A percentile compares a stretch with the other conserved stretches of the same genome.
These are phyloP conservation scores for Casuarina equisetifolia DNA, from an alignment of 306 rosid genomes.

Conservation along the genomic window DNA sequence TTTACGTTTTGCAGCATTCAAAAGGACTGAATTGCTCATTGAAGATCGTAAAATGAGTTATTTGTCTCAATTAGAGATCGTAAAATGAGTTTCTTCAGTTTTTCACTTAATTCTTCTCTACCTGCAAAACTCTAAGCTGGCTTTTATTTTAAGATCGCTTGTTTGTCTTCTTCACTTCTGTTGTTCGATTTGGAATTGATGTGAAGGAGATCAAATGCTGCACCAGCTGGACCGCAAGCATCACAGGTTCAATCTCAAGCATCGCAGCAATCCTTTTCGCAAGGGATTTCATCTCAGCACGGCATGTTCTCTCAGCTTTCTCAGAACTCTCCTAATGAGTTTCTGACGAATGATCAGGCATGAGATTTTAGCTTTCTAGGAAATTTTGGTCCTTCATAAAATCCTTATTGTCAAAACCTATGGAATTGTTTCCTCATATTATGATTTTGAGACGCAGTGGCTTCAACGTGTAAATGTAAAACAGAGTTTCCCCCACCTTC, in stretches of 20 bases:
- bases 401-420: neutral
- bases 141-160: neutral
- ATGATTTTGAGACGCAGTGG: neutral
- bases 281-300: constrained; percentile 80
- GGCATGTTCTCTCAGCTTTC: constrained; percentile 80
- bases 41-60: neutral
- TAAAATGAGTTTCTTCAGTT: neutral
- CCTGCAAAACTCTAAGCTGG: neutral
- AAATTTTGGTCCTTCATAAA: neutral
- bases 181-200: constrained; percentile 21
- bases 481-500: neutral
- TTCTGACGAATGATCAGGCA: constrained; percentile 75
- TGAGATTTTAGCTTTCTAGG: constrained; percentile 3
- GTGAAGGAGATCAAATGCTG: constrained; percentile 52
- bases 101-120: neutral
- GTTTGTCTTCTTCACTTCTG: constrained; percentile 8
- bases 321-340: constrained; percentile 74
- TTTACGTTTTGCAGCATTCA: neutral
- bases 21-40: neutral
- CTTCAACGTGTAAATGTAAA: neutral
- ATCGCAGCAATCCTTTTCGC: constrained; percentile 88
- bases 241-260: constrained; percentile 83
- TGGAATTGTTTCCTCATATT: neutral
- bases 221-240: constrained; percentile 58
- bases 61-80: neutral